Evolutionary conservation across 1,284 basidiomycete genomes (phyloP).

Genomic region (Vanrija sp.): DNA sequence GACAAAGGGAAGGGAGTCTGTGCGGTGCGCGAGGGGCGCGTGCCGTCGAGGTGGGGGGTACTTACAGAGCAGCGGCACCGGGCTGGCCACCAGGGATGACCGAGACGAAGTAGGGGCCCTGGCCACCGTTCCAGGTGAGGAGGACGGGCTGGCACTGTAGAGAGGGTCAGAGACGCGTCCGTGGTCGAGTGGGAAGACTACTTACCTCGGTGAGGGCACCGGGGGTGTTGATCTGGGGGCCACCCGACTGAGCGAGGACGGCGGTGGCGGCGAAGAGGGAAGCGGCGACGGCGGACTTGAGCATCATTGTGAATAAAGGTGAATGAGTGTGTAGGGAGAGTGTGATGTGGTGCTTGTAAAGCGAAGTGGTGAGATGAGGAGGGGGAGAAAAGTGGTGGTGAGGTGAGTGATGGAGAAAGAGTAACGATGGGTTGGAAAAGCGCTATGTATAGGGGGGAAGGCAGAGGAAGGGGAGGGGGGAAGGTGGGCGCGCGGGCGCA

Average conservation of each 20-base stretch:
- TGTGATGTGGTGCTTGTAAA: conserved; percentile 1
- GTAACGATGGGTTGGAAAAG: not conserved
- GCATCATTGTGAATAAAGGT: conserved; percentile 13
- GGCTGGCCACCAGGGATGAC: conserved; percentile 67
- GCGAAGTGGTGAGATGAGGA: not conserved
- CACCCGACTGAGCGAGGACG: conserved; percentile 45
- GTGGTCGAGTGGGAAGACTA: not conserved
- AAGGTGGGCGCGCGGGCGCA: too few species aligned
- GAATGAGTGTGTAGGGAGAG: conserved; percentile 15
- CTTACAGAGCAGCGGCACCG: conserved; percentile 56
- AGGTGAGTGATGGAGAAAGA: conserved; percentile 1
- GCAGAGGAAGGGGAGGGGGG: not conserved
- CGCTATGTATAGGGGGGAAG: not conserved
- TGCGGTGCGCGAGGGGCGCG: not conserved
- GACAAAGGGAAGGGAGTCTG: not conserved
- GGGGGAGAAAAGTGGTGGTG: conserved; percentile 1
- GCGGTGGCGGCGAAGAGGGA: conserved; percentile 25
- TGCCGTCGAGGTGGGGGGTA: not conserved
- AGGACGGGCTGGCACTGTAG: conserved; percentile 40
- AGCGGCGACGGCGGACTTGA: conserved; percentile 13
- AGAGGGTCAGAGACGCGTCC: not conserved
- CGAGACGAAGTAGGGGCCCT: conserved; percentile 62
- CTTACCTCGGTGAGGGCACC: conserved; percentile 30
- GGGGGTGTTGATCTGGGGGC: conserved; percentile 62
- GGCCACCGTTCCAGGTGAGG: conserved; percentile 60